phyloP scores from a whole-genome alignment of 192 early-diverging fungal species.

The Backusella morwellensis region DNA sequence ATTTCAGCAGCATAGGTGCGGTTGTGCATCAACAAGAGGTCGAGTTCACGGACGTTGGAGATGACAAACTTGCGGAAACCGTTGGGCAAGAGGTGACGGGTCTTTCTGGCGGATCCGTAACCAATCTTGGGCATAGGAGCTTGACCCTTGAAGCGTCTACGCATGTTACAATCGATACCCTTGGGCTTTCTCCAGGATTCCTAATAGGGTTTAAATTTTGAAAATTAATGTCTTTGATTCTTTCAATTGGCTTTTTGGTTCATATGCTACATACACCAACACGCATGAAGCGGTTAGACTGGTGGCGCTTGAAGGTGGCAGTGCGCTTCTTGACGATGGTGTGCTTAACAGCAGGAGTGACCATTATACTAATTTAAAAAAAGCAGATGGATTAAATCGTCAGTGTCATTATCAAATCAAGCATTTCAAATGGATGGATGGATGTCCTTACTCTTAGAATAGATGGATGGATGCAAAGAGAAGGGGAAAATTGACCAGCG shows the following conservation, averaged over 20 bases:
- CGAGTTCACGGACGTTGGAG: slow-evolving; percentile 88
- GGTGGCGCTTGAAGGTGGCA: slow-evolving; percentile 94
- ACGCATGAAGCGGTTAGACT: slow-evolving; percentile 98
- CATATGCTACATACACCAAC: slow-evolving; percentile 65
- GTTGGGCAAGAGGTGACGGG: slow-evolving; percentile 95
- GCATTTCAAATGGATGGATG: slow-evolving; percentile 20
- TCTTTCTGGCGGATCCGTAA: slow-evolving; percentile 96
- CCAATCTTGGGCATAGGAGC: slow-evolving; percentile 99
- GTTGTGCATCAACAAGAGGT: slow-evolving; percentile 99
- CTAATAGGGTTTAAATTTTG: slow-evolving; percentile 32
- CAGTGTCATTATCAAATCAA: neutral
- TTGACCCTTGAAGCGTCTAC: slow-evolving; percentile 97
- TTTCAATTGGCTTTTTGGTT: neutral
- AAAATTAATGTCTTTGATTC: neutral
- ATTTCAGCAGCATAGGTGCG: slow-evolving; percentile 98
- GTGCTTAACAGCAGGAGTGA: slow-evolving; percentile 90
- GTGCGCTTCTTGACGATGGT: slow-evolving; percentile 99
- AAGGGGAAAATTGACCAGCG: slow-evolving; percentile 9
- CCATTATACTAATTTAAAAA: slow-evolving; percentile 66
- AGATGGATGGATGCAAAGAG: slow-evolving; percentile 32
- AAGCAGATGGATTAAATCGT: neutral
- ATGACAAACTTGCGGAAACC: slow-evolving; percentile 99
- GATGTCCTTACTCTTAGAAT: slow-evolving; percentile 19
- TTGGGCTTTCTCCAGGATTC: slow-evolving; percentile 99
- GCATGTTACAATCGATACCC: slow-evolving; percentile 99